Conservation (phyloP, 176 grass and related monocot species). For the Oryza meridionalis region DNA sequence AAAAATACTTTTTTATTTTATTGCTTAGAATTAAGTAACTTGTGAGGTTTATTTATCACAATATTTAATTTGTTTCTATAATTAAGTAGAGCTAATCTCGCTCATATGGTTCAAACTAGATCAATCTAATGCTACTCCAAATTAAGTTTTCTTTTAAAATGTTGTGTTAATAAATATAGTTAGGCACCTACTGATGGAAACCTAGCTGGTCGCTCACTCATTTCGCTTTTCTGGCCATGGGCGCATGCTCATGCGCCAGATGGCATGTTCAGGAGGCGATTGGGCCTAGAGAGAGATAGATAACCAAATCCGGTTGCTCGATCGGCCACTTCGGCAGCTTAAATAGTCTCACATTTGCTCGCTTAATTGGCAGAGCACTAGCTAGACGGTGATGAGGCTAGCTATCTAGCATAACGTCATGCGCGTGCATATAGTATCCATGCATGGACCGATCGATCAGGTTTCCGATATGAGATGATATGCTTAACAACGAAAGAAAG, state of each 20-base stretch:
- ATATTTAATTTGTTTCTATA: too few relatives aligned
- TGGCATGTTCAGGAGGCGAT: slow-evolving; percentile 7
- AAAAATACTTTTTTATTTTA: too few relatives aligned
- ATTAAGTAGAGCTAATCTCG: too few relatives aligned
- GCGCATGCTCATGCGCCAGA: neutral
- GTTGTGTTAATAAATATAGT: neutral
- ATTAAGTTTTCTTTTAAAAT: neutral
- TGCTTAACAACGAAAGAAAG: neutral
- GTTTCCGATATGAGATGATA: neutral
- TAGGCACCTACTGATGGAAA: slow-evolving; percentile 20
- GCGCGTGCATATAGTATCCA: neutral
- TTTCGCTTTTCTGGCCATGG: neutral
- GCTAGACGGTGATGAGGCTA: neutral
- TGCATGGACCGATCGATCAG: too few relatives aligned
- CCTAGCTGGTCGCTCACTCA: neutral
- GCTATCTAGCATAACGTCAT: neutral
- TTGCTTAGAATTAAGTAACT: too few relatives aligned
- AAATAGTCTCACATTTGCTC: neutral
- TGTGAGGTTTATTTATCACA: too few relatives aligned
- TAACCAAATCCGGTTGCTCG: slow-evolving; percentile 7
- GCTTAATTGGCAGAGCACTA: slow-evolving; percentile 23
- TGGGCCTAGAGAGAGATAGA: neutral
- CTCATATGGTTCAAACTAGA: too few relatives aligned
- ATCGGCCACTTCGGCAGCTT: neutral
- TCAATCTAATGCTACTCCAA: accelerated